Conservation (phyloP, 73 alveolate genomes). For the Paraurostyla sp. region DNA sequence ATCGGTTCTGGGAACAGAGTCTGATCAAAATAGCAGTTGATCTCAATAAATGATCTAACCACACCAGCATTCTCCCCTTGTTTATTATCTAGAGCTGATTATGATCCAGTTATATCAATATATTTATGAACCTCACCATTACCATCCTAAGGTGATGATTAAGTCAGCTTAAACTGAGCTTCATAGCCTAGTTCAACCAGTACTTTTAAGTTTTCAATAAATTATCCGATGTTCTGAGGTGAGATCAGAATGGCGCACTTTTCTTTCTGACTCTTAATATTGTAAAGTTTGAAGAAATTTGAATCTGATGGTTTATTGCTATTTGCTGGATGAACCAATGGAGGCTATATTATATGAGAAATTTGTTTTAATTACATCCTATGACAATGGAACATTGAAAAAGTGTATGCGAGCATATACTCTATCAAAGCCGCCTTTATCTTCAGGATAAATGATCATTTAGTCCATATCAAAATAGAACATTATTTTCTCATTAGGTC, state of each 20-base stretch:
- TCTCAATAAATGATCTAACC: constrained; percentile 46
- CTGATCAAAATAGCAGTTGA: constrained; percentile 48
- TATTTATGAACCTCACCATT: constrained; percentile 24
- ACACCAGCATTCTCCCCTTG: constrained; percentile 24
- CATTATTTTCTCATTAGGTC: constrained; percentile 7
- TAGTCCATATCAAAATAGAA: constrained; percentile 57
- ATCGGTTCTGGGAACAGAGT: constrained; percentile 55
- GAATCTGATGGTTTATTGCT: neutral
- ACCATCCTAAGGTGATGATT: neutral
- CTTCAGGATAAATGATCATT: constrained; percentile 72
- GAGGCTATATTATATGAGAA: neutral
- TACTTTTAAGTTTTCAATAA: constrained; percentile 53
- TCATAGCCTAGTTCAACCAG: constrained; percentile 66
- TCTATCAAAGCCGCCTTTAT: constrained; percentile 60
- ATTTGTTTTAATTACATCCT: neutral
- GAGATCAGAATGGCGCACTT: constrained; percentile 58
- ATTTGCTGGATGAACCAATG: too few relatives aligned
- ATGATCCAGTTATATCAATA: constrained; percentile 50
- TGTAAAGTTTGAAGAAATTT: constrained; percentile 48
- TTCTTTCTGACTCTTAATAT: constrained; percentile 60
- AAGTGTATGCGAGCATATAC: constrained; percentile 58
- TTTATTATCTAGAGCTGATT: too few relatives aligned
- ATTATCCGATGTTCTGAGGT: neutral
- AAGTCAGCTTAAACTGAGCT: constrained; percentile 59
- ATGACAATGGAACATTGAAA: neutral